A percentile compares a stretch with the other conserved stretches of the same genome.
phyloP scores from a whole-genome alignment of 129 eudicot genomes.

The Helichrysum umbraculigerum region DNA sequence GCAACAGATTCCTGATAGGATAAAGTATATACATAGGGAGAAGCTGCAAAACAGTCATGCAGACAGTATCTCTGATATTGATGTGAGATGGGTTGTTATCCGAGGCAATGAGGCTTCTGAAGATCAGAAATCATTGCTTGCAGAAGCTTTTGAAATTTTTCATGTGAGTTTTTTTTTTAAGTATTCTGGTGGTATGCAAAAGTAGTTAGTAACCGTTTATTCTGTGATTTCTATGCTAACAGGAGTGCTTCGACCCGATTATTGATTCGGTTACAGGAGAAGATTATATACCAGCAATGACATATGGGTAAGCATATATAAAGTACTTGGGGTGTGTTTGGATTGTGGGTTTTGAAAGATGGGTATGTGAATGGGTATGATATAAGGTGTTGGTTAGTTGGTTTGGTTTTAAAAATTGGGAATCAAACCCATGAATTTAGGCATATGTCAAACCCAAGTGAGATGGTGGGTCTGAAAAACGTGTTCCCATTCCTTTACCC shows the following conservation, averaged over 20 bases:
- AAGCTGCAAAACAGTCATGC: constrained; percentile 35
- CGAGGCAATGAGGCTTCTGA: constrained; percentile 38
- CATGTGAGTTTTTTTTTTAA: constrained; percentile 54
- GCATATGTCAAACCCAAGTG: no score
- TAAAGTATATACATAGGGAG: constrained; percentile 39
- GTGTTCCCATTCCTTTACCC: no score
- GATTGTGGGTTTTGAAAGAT: no score
- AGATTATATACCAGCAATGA: constrained; percentile 80
- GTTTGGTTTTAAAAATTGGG: no score
- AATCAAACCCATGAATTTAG: no score
- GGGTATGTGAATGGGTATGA: no score
- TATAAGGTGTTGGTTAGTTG: no score
- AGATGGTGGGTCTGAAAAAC: no score
- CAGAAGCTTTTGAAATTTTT: constrained; percentile 67
- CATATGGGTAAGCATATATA: constrained; percentile 58
- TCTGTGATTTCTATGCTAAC: constrained; percentile 22
- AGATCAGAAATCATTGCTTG: constrained; percentile 47
- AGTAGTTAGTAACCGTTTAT: neutral
- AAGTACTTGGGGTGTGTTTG: neutral
- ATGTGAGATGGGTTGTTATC: constrained; percentile 66
- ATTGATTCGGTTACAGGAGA: constrained; percentile 58
- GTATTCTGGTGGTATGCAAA: neutral
- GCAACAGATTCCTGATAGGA: constrained; percentile 41
- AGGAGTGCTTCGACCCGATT: constrained; percentile 78
- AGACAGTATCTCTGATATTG: constrained; percentile 32